Base-by-base conservation (phyloP, 257 asterid genomes). In the Coffea eugenioides region DNA sequence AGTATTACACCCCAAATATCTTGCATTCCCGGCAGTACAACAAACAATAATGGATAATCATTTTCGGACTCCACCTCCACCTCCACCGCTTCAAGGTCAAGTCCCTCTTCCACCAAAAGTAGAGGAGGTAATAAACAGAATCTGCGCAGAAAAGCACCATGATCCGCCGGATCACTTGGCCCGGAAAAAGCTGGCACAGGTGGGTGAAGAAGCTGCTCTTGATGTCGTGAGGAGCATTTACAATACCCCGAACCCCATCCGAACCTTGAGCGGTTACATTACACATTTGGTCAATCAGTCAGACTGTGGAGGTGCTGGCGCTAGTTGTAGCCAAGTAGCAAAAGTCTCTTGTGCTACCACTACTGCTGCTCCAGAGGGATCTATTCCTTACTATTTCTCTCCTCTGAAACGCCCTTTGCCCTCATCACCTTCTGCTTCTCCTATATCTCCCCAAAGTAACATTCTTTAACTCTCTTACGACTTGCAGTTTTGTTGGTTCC, bases 151-250 rank as follows among this genome's bases (percentile, higher is more conserved):
- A 31, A 73, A 12, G 51, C 9, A 41, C 12, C 69, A 51, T 10
- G 69, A 52, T 8, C 75, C 70, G 10, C 83, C 83, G 9, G 13
- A 20, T 2, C 34, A 12, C 45, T 4, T 11, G 8, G 70, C 62
- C 21, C 31, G 62, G 13, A 49, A 8, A 51, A 51, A 8, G 79
- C 83, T 80, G 3, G 75, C 79, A 1, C 75, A 21, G 1, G 79
- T 23, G 8, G 83, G 75, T 21, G 83, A 80, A 75, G 49, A 10
- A 23, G 75, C 31, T 27, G 83, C 83, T 14, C 11, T 14, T 36
- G n/a, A n/a, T 8, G 48, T 80, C 12, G 70, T 80, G 18, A 13
- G 56, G 0, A 80, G 9, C 27, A 68, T 80, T 10, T 39, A 73
- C 69, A 51, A 65, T 25, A 41, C 52, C 2, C 15, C 59, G 13